A percentile compares a stretch with the other conserved stretches of the same genome.
Evolutionary conservation across 345 rosid species (phyloP).

Genomic region (Rhodamnia rubescens): DNA sequence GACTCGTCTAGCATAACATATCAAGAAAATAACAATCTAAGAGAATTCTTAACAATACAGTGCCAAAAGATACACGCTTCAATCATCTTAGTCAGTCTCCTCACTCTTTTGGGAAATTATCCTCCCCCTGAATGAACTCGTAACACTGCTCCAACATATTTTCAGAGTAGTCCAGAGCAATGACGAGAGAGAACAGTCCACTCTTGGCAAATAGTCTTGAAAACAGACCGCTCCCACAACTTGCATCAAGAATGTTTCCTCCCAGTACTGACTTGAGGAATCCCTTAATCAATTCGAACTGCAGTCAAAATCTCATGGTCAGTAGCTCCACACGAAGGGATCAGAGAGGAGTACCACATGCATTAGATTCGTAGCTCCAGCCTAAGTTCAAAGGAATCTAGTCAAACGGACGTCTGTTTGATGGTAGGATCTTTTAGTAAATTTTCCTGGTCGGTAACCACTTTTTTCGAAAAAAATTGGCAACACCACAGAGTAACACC

Average conservation of each 20-base stretch:
- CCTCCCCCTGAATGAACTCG: slow-evolving; percentile 48
- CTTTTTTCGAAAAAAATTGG: background rate
- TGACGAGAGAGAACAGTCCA: slow-evolving; percentile 54
- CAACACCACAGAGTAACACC: background rate
- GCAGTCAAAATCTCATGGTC: slow-evolving; percentile 4
- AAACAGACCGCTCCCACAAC: slow-evolving; percentile 89
- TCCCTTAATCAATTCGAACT: slow-evolving; percentile 74
- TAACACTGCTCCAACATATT: slow-evolving; percentile 78
- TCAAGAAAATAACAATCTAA: background rate
- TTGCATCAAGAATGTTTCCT: slow-evolving; percentile 76
- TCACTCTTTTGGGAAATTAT: slow-evolving; percentile 65
- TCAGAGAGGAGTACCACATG: background rate
- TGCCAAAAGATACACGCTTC: background rate
- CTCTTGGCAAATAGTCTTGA: slow-evolving; percentile 68
- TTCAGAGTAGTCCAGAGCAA: slow-evolving; percentile 86
- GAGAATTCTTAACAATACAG: background rate
- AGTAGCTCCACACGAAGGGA: background rate
- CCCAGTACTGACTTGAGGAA: slow-evolving; percentile 70
- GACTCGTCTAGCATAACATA: background rate
- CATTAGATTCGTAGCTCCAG: background rate
- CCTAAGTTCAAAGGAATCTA: background rate
- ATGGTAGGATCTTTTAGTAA: background rate
- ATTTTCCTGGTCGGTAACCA: background rate
- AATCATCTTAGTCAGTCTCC: background rate
- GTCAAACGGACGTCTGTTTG: background rate